These are phyloP conservation scores for Pyricularia pennisetigena DNA, from an alignment of 2,329 filamentous ascomycete genomes.

Conservation along the genomic window DNA sequence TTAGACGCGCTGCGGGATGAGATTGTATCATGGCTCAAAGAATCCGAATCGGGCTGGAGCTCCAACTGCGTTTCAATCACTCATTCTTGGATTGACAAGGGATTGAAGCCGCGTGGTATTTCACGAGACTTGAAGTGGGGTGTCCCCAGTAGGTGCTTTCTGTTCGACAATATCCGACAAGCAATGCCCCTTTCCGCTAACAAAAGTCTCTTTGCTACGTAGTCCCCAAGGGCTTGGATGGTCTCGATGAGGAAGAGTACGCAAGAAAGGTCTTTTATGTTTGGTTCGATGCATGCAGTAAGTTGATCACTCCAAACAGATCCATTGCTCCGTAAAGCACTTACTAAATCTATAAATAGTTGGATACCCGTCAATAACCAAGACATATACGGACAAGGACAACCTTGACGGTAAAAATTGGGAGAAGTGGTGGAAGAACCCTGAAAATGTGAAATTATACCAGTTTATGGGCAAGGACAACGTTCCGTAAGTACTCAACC, in stretches of 20 bases:
- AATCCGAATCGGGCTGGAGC: constrained; percentile 60
- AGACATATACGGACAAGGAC: constrained; percentile 62
- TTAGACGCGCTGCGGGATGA: constrained; percentile 73
- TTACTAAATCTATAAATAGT: constrained; percentile 54
- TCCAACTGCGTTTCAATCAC: constrained; percentile 68
- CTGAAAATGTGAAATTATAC: constrained; percentile 78
- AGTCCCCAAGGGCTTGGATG: constrained; percentile 3
- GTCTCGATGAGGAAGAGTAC: constrained; percentile 38
- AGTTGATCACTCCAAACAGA: not conserved
- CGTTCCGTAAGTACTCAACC: constrained; percentile 26
- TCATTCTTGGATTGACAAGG: constrained; percentile 72
- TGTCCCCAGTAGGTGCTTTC: constrained; percentile 28
- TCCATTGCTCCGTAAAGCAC: not conserved
- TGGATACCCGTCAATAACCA: constrained; percentile 91
- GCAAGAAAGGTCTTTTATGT: constrained; percentile 65
- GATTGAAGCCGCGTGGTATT: constrained; percentile 78
- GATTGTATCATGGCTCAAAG: constrained; percentile 31
- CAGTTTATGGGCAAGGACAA: constrained; percentile 97
- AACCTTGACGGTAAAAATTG: constrained; percentile 30
- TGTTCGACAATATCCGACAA: not conserved
- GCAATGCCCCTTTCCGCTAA: not conserved
- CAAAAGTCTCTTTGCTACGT: not conserved
- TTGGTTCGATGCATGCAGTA: constrained; percentile 57
- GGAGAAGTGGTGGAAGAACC: constrained; percentile 92
- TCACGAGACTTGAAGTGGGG: constrained; percentile 93